Conservation (phyloP, 2,329 filamentous ascomycete genomes). For the Rutstroemia sydowiana region DNA sequence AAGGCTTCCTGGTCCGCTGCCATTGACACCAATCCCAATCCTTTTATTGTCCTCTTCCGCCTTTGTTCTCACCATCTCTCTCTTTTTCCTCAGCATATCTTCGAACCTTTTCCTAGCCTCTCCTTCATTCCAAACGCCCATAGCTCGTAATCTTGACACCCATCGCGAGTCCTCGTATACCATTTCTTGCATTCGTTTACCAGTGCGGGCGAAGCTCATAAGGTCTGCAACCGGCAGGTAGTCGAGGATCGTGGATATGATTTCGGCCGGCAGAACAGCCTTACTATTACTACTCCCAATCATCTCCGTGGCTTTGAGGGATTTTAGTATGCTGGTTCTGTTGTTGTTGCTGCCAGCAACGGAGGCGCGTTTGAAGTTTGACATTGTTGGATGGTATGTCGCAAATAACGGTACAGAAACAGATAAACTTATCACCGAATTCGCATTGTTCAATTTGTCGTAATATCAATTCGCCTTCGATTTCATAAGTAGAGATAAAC, state of each 20-base stretch:
- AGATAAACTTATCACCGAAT: not conserved
- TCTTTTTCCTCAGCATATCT: constrained; percentile 53
- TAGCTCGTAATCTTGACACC: constrained; percentile 76
- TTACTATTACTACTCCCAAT: constrained; percentile 52
- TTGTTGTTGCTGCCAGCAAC: constrained; percentile 17
- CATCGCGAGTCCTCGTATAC: constrained; percentile 96
- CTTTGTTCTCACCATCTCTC: constrained; percentile 46
- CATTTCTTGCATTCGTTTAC: constrained; percentile 89
- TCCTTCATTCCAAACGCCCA: constrained; percentile 86
- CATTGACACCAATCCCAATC: constrained; percentile 24
- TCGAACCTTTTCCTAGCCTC: constrained; percentile 80
- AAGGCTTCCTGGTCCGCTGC: constrained; percentile 12
- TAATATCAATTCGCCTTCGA: not conserved
- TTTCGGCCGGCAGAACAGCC: constrained; percentile 78
- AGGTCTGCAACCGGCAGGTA: constrained; percentile 81
- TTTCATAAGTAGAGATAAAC: no score
- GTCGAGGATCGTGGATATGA: constrained; percentile 80
- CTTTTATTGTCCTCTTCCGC: constrained; percentile 30
- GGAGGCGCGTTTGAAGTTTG: constrained; percentile 35
- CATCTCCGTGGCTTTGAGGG: constrained; percentile 75
- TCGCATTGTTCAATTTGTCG: not conserved
- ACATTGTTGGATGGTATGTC: constrained; percentile 30
- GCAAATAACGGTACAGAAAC: not conserved
- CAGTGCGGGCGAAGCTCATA: constrained; percentile 76
- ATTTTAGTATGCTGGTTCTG: constrained; percentile 58